Evolutionary conservation across 1,284 basidiomycete species (phyloP).

Genomic region (Trichosporon coremiiforme): DNA sequence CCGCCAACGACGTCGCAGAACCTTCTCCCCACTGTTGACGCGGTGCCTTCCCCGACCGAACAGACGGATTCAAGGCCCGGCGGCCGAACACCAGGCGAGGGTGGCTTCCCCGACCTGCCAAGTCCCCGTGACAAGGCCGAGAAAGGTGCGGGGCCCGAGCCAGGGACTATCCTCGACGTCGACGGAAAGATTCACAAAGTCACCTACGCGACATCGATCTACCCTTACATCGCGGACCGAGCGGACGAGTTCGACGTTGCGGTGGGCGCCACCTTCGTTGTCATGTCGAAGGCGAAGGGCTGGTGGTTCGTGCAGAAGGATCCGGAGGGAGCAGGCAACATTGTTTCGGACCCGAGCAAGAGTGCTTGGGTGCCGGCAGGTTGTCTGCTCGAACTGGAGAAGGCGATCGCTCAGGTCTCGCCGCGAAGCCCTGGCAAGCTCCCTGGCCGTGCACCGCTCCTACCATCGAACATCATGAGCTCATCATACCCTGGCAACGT

Average conservation of each 20-base stretch:
- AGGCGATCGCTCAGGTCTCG: constrained; percentile 59
- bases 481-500: constrained; percentile 92
- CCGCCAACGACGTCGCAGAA: constrained; percentile 38
- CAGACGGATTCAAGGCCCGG: constrained; percentile 17
- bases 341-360: constrained; percentile 71
- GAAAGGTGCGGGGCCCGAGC: constrained; percentile 21
- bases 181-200: constrained; percentile 49
- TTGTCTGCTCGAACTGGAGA: constrained; percentile 88
- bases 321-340: constrained; percentile 75
- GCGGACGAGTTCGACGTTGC: constrained; percentile 97
- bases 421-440: constrained; percentile 22
- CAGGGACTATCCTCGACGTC: constrained; percentile 43
- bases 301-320: constrained; percentile 99
- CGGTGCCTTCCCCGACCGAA: constrained; percentile 45
- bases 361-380: constrained; percentile 83
- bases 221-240: constrained; percentile 86
- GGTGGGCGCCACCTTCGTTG: constrained; percentile 89
- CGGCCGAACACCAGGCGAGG: constrained; percentile 39
- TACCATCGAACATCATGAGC: constrained; percentile 83
- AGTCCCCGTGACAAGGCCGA: constrained; percentile 44
- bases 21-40: constrained; percentile 44
- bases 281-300: constrained; percentile 87
- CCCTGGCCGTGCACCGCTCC: constrained; percentile 63
- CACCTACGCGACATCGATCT: constrained; percentile 60
- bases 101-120: constrained; percentile 50